Base-by-base conservation (phyloP, 441 rosid species). In the Eutrema salsugineum region DNA sequence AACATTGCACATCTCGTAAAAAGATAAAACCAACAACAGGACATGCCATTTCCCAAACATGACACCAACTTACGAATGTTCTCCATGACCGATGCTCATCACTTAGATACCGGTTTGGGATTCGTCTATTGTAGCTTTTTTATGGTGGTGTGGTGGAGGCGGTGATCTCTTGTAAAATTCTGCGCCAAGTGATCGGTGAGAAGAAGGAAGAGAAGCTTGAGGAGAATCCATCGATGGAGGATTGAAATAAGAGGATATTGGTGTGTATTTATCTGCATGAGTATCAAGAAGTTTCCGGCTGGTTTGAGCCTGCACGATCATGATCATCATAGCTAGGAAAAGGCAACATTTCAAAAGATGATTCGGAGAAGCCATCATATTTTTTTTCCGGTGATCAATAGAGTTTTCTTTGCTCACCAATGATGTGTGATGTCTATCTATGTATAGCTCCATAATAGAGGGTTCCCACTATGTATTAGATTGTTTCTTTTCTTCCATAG, bases 131-230 rank as follows among this genome's bases (percentile, higher is more conserved):
- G 3, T 20, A 16, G 7, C 5, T 30, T 20, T 30, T 7, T 42
- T 20, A n/a, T 10, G 46, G 42, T 17, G 75, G 69, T 51, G 68
- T 51, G 68, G 75, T 19, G 75, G 68, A 38, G 75, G 68, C 0
- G 75, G 53, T 28, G 74, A 70, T 60, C 60, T 70, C 68, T 49
- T 1, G 61, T 61, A 71, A 50, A 8, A 50, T 4, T 42, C 2
- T 40, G 68, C 68, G 14, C 68, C 68, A 40, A 71, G 75, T 50
- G 75, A 61, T 3, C 75, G 68, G 40, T 71, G 75, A 40, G 35
- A 61, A 49, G 53, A 38, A 60, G 66, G 50, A 47, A 38, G 11
- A 16, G 48, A 67, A 40, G 40, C 62, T 66, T 66, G 61, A 66
- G n/a, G 20, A 35, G 46, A 57, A 46, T 57, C 46, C 59, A 32